Base-by-base conservation (phyloP, 225 moss, liverwort and hornwort genomes). In the Takakia lepidozioides region DNA sequence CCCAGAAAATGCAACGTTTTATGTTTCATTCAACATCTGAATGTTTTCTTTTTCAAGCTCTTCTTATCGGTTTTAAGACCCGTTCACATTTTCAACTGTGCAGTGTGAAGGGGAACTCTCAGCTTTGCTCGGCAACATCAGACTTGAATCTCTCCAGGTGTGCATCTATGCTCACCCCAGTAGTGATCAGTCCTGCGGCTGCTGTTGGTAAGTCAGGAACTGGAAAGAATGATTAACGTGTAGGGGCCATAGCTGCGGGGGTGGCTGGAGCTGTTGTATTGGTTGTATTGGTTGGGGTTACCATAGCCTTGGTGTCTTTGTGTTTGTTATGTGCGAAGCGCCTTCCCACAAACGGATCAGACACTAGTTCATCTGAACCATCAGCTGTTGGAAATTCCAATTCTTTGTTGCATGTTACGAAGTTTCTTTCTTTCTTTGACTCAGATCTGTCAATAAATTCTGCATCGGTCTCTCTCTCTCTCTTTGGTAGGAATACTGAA, bases 311-410 rank as follows among this genome's bases (percentile, higher is more conserved):
- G 13, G 61, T 78, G 32, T 65, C 38, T n/a, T 64, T 48, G 19
- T 78, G 68, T 45, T 71, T 78, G n/a, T 46, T 56, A 36, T 72
- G 68, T 38, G 78, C 72, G 8, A 78, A 57, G 44, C 64, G 61
- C 30, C 65, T 59, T 60, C 72, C 78, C 0, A 72, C 72, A 58
- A 63, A 67, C n/a, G 61, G 51, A 28, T 78, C 78, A 20, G 72
- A 78, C 52, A 68, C 65, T 8, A 68, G 68, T n/a, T 72, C 70
- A 7, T 76, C 78, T 27, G 78, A 78, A 8, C 78, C 78, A 26
- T 78, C 72, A 3, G 78, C 78, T 15, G 25, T 47, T 37, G 25
- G 29, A 25, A n/a, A 11, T 16, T 53, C 13, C 1, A 21, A 11
- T 7, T 21, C 22, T 10, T 23, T 25, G n/a, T n/a, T n/a, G n/a